phyloP scores from a whole-genome alignment of 2,329 filamentous ascomycete species.

The Fusarium duplospermum region DNA sequence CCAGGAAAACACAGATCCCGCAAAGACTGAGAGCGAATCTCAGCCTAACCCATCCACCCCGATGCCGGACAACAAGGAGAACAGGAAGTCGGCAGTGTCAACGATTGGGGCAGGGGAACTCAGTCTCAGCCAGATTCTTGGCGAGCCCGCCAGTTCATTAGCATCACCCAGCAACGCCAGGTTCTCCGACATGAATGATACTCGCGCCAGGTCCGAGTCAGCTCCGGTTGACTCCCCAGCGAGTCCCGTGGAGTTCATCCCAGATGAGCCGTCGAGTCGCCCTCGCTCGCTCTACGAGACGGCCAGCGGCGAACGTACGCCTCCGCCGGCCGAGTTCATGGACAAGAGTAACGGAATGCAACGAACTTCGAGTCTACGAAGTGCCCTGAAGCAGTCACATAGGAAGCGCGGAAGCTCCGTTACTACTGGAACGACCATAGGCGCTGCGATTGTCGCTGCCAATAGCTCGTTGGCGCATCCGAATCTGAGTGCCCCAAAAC shows the following conservation, averaged over 20 bases:
- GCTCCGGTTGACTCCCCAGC: conserved; percentile 62
- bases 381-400: conserved; percentile 65
- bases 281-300: conserved; percentile 66
- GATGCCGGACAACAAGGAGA: conserved; percentile 54
- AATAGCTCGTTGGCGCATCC: conserved; percentile 77
- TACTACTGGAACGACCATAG: conserved; percentile 74
- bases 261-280: conserved; percentile 53
- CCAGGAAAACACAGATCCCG: conserved; percentile 42
- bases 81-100: conserved; percentile 82
- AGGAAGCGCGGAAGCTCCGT: conserved; percentile 87
- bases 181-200: conserved; percentile 62
- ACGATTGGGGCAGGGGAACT: conserved; percentile 91
- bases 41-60: conserved; percentile 53
- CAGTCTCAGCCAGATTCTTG: conserved; percentile 86
- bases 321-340: conserved; percentile 71
- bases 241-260: conserved; percentile 41
- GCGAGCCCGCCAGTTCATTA: conserved; percentile 66
- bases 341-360: conserved; percentile 69
- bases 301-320: conserved; percentile 68
- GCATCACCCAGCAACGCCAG: conserved; percentile 68
- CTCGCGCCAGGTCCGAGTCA: conserved; percentile 66
- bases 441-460: conserved; percentile 77
- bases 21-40: conserved; percentile 53
- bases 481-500: conserved; percentile 72
- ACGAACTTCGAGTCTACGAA: conserved; percentile 75